phyloP scores from a whole-genome alignment of 306 rosid species.

The Dryas octopetala region DNA sequence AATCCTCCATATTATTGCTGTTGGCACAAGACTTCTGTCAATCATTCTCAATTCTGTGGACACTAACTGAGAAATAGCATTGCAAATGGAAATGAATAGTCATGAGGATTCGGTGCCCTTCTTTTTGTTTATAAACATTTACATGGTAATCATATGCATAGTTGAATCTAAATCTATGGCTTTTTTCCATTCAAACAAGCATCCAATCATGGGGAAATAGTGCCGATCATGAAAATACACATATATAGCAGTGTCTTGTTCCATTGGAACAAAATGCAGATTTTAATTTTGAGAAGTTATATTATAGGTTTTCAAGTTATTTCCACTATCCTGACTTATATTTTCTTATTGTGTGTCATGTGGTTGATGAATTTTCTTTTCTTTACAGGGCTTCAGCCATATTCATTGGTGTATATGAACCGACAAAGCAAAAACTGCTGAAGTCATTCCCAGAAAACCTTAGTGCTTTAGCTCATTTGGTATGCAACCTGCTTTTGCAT shows the following conservation, averaged over 20 bases:
- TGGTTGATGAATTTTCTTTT: constrained; percentile 6
- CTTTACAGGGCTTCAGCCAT: constrained; percentile 73
- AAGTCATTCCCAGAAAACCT: constrained; percentile 60
- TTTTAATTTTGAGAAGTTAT: background rate
- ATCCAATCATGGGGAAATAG: background rate
- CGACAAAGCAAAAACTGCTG: constrained; percentile 64
- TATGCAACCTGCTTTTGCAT: constrained; percentile 37
- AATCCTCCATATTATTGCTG: background rate
- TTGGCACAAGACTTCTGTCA: background rate
- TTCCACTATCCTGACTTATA: background rate
- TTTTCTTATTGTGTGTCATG: constrained; percentile 22
- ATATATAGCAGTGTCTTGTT: background rate
- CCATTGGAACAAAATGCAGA: background rate
- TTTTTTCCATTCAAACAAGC: background rate
- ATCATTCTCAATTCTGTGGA: background rate
- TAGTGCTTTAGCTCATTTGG: constrained; percentile 75
- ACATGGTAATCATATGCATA: background rate
- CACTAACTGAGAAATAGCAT: background rate
- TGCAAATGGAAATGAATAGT: background rate
- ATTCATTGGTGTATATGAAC: constrained; percentile 82
- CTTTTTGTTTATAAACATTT: background rate
- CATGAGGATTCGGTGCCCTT: background rate
- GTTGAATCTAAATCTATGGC: background rate
- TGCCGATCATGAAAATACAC: background rate
- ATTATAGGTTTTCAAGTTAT: background rate